Evolutionary conservation across 192 early-diverging fungal species (phyloP).

Genomic region (Entomortierella lignicola): DNA sequence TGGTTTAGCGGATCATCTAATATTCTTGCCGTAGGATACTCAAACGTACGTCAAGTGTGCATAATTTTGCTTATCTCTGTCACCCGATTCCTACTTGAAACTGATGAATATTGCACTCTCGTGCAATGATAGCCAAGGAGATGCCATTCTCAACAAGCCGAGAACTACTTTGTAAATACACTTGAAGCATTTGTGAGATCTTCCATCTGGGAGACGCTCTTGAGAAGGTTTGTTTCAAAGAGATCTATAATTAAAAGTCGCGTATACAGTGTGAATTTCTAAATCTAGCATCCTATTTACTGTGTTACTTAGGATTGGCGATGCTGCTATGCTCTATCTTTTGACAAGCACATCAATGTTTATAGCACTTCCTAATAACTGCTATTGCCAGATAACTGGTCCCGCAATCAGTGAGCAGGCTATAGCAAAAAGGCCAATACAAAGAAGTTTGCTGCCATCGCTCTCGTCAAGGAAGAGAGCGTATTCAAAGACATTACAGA

Average conservation of each 20-base stretch:
- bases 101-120: too few species aligned
- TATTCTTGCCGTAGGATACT: constrained; percentile 32
- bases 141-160: background rate
- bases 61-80: background rate
- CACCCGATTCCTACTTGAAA: background rate
- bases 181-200: constrained; percentile 31
- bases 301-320: constrained; percentile 29
- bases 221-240: constrained; percentile 18
- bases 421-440: constrained; percentile 5
- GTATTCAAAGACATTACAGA: background rate
- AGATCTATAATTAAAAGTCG: too few species aligned
- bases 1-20: constrained; percentile 7
- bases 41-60: constrained; percentile 5
- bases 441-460: background rate
- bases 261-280: too few species aligned
- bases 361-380: constrained; percentile 44
- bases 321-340: constrained; percentile 38
- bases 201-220: constrained; percentile 14
- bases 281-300: background rate
- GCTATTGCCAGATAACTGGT: constrained; percentile 56
- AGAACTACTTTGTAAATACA: constrained; percentile 22
- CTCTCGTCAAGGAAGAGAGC: constrained; percentile 23
- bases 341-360: constrained; percentile 48
- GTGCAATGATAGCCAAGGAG: background rate
- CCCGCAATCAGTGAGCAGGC: constrained; percentile 22